Conservation (phyloP, 2,329 filamentous ascomycete species). For the Zopfia rhizophila region DNA sequence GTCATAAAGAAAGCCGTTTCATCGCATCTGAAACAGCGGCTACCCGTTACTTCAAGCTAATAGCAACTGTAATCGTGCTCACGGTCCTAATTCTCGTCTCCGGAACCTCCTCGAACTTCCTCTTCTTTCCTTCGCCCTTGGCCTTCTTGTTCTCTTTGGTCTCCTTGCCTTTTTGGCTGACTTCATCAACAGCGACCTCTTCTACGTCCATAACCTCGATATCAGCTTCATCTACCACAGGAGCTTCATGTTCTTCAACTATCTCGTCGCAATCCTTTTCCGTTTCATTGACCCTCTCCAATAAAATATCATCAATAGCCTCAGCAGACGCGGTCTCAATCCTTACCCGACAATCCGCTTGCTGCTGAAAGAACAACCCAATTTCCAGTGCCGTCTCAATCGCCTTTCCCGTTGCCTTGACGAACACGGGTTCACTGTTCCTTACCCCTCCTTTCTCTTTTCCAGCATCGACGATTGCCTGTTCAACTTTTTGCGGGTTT, state of each 20-base stretch:
- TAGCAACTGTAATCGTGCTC: constrained; percentile 45
- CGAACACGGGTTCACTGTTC: too few relatives aligned
- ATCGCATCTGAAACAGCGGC: too few relatives aligned
- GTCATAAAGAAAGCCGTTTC: too few relatives aligned
- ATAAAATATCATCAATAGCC: constrained; percentile 74
- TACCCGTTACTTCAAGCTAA: constrained; percentile 42
- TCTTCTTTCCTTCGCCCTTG: constrained; percentile 27
- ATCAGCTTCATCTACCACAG: not conserved
- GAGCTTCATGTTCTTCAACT: too few relatives aligned
- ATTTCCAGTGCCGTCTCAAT: constrained; percentile 71
- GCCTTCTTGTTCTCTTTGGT: constrained; percentile 20
- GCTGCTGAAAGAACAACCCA: constrained; percentile 72
- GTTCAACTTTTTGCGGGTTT: constrained; percentile 25
- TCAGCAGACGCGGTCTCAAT: constrained; percentile 71
- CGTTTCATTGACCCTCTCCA: constrained; percentile 20
- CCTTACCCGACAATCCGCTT: constrained; percentile 67
- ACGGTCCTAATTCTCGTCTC: constrained; percentile 54
- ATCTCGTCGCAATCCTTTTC: too few relatives aligned
- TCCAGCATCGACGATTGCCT: constrained; percentile 51
- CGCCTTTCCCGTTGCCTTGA: constrained; percentile 74
- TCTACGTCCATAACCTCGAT: constrained; percentile 5
- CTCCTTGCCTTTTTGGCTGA: constrained; percentile 19
- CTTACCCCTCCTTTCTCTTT: constrained; percentile 52
- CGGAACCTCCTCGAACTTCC: constrained; percentile 43
- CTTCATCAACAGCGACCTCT: constrained; percentile 24